Evolutionary conservation across 352 stramenopile genomes (phyloP).

Genomic region (Aphanomyces invadans): DNA sequence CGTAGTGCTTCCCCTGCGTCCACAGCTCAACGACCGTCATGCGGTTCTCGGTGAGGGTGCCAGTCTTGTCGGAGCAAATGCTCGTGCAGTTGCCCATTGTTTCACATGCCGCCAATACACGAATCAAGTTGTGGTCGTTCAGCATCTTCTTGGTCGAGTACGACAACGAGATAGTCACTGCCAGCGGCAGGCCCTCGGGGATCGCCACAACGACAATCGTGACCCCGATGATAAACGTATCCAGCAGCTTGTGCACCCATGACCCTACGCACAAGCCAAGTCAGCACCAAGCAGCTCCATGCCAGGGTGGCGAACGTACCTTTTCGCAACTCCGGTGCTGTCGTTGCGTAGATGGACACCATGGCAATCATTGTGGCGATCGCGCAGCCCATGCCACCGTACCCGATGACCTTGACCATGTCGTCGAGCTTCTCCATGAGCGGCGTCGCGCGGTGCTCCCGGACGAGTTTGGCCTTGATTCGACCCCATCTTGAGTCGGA

Average conservation of each 20-base stretch:
- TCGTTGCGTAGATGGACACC: constrained; percentile 63
- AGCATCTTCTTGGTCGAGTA: constrained; percentile 98
- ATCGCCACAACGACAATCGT: constrained; percentile 94
- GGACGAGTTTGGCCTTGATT: constrained; percentile 87
- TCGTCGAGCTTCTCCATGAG: constrained; percentile 90
- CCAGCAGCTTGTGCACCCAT: constrained; percentile 80
- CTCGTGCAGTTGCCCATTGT: constrained; percentile 98
- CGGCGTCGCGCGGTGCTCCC: constrained; percentile 82
- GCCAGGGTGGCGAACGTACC: no score
- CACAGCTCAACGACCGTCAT: constrained; percentile 95
- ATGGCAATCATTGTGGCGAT: constrained; percentile 81
- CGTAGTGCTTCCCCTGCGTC: constrained; percentile 56
- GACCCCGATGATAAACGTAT: constrained; percentile 92
- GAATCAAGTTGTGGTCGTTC: constrained; percentile 97
- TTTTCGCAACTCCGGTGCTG: constrained; percentile 33
- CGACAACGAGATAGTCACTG: constrained; percentile 92
- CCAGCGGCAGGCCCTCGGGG: constrained; percentile 89
- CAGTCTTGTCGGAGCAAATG: constrained; percentile 97
- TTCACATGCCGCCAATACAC: constrained; percentile 94
- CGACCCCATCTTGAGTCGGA: constrained; percentile 79
- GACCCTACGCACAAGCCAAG: constrained; percentile 37
- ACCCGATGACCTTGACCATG: constrained; percentile 87
- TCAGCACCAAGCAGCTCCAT: no score
- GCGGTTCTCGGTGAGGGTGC: constrained; percentile 96
- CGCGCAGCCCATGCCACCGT: constrained; percentile 77